Evolutionary conservation across 306 rosid genomes (phyloP), one percentile per base, ranked within the genome.

Genomic region (Cyamopsis tetragonoloba): DNA sequence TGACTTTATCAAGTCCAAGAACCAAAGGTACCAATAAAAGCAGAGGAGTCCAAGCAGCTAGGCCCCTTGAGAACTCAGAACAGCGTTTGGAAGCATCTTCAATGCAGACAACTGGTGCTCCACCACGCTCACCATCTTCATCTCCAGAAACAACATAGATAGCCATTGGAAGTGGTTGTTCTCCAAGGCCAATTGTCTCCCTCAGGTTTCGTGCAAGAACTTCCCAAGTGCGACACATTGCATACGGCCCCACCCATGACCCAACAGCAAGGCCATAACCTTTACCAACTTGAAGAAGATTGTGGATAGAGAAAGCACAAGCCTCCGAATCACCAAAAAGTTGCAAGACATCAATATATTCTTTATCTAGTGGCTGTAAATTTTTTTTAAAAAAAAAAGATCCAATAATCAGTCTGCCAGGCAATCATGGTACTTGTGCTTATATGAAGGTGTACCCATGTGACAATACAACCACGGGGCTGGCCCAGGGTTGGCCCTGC

Each of bases 171-270:
- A 93, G 90, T 57, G 82, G 83, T 68, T 72, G 93, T 32, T 72
- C 75, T 82, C 72, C 88, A 77, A 50, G 73, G 68, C 71, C 84
- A 69, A 35, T 55, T 26, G 14, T 61, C 67, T 71, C 90, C 69
- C 89, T 78, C 64, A 26, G 82, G 59, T 32, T 73, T 53, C 87
- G 85, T 49, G 83, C 85, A 47, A 93, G 85, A 77, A 91, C 83
- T 79, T 88, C 99, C 99, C 91, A 93, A 13, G 99, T 70, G 53
- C 96, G 95, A 73, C 99, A 93, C 95, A 93, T 86, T 37, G 99
- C 99, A 90, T 93, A 93, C 14, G 99, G 99, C 13, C 99, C 99
- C 66, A 93, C 88, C 99, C 99, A 93, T 47, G 97, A 93, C 49
- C 99, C 99, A 60, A 88, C 91, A 57, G 96, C 89, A 17, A 93